These are phyloP conservation scores for Oehlia diaphana DNA, from an alignment of 192 early-diverging fungal genomes.

Conservation along the genomic window DNA sequence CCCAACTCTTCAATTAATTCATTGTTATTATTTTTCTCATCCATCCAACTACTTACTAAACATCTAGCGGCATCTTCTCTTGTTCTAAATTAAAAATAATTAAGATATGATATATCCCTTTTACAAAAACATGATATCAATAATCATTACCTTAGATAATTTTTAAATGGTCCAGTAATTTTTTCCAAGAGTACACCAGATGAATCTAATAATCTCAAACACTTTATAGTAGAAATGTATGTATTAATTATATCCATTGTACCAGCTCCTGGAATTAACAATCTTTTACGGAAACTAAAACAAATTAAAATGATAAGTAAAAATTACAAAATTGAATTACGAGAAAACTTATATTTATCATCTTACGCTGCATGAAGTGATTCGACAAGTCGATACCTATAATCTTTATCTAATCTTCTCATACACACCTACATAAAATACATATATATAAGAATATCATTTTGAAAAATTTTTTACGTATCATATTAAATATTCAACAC, in stretches of 20 bases:
- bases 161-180: slow-evolving; percentile 57
- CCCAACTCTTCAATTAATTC: slow-evolving; percentile 52
- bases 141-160: slow-evolving; percentile 50
- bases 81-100: slow-evolving; percentile 31
- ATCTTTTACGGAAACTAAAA: slow-evolving; percentile 48
- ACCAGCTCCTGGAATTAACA: slow-evolving; percentile 73
- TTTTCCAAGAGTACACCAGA: slow-evolving; percentile 64
- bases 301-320: background rate
- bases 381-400: slow-evolving; percentile 25
- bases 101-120: background rate
- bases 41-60: slow-evolving; percentile 66
- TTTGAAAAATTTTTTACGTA: background rate
- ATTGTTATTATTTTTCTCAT: slow-evolving; percentile 49
- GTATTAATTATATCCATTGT: slow-evolving; percentile 69
- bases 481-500: slow-evolving; percentile 30
- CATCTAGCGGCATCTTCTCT: slow-evolving; percentile 67
- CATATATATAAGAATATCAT: background rate
- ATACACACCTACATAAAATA: slow-evolving; percentile 26
- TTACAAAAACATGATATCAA: background rate
- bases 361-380: slow-evolving; percentile 23
- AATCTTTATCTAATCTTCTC: slow-evolving; percentile 23
- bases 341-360: background rate
- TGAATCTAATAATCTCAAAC: slow-evolving; percentile 68
- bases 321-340: no score
- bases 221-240: slow-evolving; percentile 71